Evolutionary conservation across 2,329 filamentous ascomycete genomes (phyloP), one percentile per base, ranked within the genome.

Genomic region (Diplodia sapinea): DNA sequence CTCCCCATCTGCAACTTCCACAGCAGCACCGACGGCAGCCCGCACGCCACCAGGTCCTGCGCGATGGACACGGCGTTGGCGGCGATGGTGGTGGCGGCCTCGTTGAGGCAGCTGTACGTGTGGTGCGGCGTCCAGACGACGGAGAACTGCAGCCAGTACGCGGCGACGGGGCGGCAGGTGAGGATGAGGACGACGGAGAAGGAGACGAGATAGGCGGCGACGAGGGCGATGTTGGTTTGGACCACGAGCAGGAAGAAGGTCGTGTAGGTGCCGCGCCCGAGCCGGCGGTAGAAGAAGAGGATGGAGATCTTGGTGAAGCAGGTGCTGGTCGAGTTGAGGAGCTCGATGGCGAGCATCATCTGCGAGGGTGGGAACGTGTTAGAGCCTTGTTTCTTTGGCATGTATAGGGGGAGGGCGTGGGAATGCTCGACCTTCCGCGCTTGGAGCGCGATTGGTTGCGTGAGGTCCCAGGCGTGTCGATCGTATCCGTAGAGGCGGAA

Each of bases 11-110:
- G 76, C 4, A 84, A 73, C 31, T 81, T 79, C 73, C 79, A 76
- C 5, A 83, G 79, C 43, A 84, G 77, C 29, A 83, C 74, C 13
- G 80, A 73, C 0, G 82, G 82, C 36, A 84, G 70, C 2, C 74
- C 70, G 56, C 79, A 78, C 4, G 81, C 76, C 68, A 82, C 73
- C 12, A 82, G 70, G 67, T 83, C 81, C 57, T 79, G 78, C 4
- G 80, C 31, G 3, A 78, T 76, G 65, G 79, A 79, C 68, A 81
- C 73, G n/a, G 75, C 74, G 23, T 79, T 79, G 29, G 78, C 78
- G 11, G 79, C 70, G 3, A 82, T 70, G 38, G 80, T 77, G 38
- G 77, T 70, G n/a, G 75, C 74, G 3, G 72, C 75, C 26, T 81
- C 81, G 65, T 82, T 70, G 9, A 75, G 70, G 71, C 80, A 82